Conservation (phyloP, 352 stramenopile genomes). For the Phytophthora citrophthora region DNA sequence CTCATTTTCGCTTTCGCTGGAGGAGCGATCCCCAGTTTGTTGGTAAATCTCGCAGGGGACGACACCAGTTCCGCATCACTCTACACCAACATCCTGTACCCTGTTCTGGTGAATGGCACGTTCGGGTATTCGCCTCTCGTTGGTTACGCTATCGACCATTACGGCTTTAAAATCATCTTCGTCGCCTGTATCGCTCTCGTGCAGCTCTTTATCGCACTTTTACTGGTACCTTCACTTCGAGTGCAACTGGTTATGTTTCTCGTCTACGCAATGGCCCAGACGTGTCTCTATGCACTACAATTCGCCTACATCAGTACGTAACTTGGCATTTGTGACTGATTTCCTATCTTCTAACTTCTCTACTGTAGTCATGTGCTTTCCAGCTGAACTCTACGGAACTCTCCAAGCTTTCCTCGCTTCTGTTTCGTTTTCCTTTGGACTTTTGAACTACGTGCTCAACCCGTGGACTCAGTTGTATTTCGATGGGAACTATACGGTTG, state of each 20-base stretch:
- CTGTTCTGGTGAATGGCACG: conserved; percentile 79
- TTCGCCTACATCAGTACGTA: conserved; percentile 87
- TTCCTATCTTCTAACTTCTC: too few relatives aligned
- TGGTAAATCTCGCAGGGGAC: conserved; percentile 45
- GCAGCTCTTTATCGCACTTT: conserved; percentile 67
- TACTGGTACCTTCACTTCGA: conserved; percentile 65
- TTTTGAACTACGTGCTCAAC: conserved; percentile 82
- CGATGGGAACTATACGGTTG: conserved; percentile 66
- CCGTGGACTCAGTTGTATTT: conserved; percentile 77
- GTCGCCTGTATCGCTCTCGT: conserved; percentile 63
- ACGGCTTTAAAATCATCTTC: conserved; percentile 84
- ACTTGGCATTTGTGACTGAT: neutral
- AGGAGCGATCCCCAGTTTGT: conserved; percentile 74
- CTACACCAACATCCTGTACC: conserved; percentile 79
- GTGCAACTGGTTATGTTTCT: conserved; percentile 74
- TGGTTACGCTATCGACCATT: conserved; percentile 79
- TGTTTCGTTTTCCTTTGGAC: conserved; percentile 68
- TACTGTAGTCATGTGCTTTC: conserved; percentile 80
- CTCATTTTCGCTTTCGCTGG: conserved; percentile 83
- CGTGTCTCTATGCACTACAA: conserved; percentile 79
- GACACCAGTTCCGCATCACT: conserved; percentile 38
- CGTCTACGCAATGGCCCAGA: conserved; percentile 79
- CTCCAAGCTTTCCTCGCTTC: conserved; percentile 80
- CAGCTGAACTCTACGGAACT: conserved; percentile 75
- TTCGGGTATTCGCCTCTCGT: conserved; percentile 81